These are phyloP conservation scores for Suillus ampliporus DNA, from an alignment of 768 basidiomycete genomes.

Conservation along the genomic window DNA sequence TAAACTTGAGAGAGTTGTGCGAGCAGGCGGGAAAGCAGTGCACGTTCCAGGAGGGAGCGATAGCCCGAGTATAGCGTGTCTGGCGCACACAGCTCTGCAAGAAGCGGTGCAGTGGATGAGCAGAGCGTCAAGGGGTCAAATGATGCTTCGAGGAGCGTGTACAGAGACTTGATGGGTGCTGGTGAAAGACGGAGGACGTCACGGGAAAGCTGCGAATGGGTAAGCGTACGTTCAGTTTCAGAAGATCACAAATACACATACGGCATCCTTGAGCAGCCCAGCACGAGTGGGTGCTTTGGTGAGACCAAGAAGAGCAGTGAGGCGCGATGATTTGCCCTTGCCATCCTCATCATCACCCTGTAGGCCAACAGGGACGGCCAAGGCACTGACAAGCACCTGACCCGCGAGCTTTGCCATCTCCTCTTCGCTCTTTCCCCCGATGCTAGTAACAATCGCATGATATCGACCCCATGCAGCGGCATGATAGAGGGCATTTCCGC, in stretches of 20 bases:
- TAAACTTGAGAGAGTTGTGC: slow-evolving; percentile 94
- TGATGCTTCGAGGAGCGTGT: slow-evolving; percentile 88
- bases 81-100: slow-evolving; percentile 57
- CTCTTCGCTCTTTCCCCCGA: slow-evolving; percentile 77
- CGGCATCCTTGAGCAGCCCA: slow-evolving; percentile 87
- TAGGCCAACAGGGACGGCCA: slow-evolving; percentile 87
- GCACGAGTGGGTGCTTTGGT: slow-evolving; percentile 83
- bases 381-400: slow-evolving; percentile 89
- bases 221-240: slow-evolving; percentile 18
- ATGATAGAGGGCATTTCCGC: slow-evolving; percentile 93
- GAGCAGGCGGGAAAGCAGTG: slow-evolving; percentile 89
- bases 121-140: slow-evolving; percentile 93
- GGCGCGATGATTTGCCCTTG: slow-evolving; percentile 73
- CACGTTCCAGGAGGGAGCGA: slow-evolving; percentile 87
- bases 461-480: slow-evolving; percentile 95
- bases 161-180: slow-evolving; percentile 72
- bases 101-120: slow-evolving; percentile 75
- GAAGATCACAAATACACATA: slow-evolving; percentile 30
- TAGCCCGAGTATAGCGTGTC: slow-evolving; percentile 72
- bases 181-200: slow-evolving; percentile 85
- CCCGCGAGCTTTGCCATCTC: slow-evolving; percentile 83
- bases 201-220: slow-evolving; percentile 65
- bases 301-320: slow-evolving; percentile 87
- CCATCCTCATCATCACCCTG: slow-evolving; percentile 56
- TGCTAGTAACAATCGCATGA: slow-evolving; percentile 70